Conservation (phyloP, 805 yeast genomes). For the Naumovozyma baii region DNA sequence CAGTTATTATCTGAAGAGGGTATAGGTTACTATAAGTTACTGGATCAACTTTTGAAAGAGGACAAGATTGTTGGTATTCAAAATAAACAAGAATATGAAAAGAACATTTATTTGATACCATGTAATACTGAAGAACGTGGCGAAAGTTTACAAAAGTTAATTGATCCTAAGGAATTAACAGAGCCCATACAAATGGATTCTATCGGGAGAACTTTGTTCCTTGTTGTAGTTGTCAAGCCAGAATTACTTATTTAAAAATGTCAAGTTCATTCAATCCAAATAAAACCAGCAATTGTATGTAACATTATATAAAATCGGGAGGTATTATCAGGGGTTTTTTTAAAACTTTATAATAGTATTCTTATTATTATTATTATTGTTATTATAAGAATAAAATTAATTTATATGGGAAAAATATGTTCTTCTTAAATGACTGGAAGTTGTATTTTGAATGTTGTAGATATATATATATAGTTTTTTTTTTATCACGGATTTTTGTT, state of each 20-base stretch:
- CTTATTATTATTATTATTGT: no score
- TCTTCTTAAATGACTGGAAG: no score
- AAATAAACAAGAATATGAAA: conserved; percentile 13
- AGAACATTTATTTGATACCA: conserved; percentile 30
- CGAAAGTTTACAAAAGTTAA: background rate
- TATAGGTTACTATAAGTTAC: conserved; percentile 14
- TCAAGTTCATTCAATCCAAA: no score
- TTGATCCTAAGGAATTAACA: background rate
- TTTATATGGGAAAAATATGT: no score
- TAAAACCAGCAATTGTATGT: background rate
- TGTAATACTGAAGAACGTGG: conserved; percentile 14
- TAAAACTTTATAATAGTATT: no score
- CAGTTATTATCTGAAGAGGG: conserved; percentile 6
- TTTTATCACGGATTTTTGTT: no score
- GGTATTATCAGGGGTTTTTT: no score
- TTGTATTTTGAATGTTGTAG: no score
- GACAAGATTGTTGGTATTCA: conserved; percentile 19
- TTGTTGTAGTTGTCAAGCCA: conserved; percentile 5
- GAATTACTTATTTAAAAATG: no score
- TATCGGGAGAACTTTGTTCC: conserved; percentile 1
- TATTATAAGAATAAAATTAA: no score
- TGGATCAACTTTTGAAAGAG: conserved; percentile 12
- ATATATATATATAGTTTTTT: no score
- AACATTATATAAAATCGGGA: background rate
- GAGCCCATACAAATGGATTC: background rate